Conservation (phyloP, 805 yeast species). For the Kregervanrija delftensis region DNA sequence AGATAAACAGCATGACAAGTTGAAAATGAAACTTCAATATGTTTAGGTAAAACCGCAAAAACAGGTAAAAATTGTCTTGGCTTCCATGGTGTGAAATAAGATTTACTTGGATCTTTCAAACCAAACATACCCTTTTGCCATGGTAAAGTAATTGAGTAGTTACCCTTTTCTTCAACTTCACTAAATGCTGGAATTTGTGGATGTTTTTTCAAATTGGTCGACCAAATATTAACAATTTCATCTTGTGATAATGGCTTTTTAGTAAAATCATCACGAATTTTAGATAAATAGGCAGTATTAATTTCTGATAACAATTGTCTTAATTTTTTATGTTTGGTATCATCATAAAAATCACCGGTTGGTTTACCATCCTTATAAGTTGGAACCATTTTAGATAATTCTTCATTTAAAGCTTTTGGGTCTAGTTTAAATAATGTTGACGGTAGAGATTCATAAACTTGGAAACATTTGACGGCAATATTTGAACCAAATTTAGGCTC, state of each 20-base stretch:
- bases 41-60: constrained; percentile 86
- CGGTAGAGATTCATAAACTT: constrained; percentile 29
- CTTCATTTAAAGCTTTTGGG: constrained; percentile 40
- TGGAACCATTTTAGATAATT: constrained; percentile 38
- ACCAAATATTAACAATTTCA: constrained; percentile 37
- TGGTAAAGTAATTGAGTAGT: constrained; percentile 51
- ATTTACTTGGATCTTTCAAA: constrained; percentile 64
- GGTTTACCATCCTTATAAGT: constrained; percentile 23
- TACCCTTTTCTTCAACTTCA: constrained; percentile 28
- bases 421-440: constrained; percentile 18
- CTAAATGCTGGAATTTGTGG: constrained; percentile 30
- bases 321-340: constrained; percentile 25
- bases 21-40: constrained; percentile 80
- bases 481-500: constrained; percentile 30
- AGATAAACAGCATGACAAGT: constrained; percentile 96
- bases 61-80: constrained; percentile 92
- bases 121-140: constrained; percentile 83
- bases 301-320: constrained; percentile 29
- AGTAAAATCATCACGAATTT: constrained; percentile 22
- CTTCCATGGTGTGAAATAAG: constrained; percentile 95
- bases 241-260: constrained; percentile 21
- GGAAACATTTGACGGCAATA: constrained; percentile 25
- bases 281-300: constrained; percentile 25
- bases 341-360: constrained; percentile 23
- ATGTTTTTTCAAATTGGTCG: constrained; percentile 36